These are phyloP conservation scores for Chalciporus pseudorubinellus DNA, from an alignment of 768 basidiomycete genomes.

Conservation along the genomic window DNA sequence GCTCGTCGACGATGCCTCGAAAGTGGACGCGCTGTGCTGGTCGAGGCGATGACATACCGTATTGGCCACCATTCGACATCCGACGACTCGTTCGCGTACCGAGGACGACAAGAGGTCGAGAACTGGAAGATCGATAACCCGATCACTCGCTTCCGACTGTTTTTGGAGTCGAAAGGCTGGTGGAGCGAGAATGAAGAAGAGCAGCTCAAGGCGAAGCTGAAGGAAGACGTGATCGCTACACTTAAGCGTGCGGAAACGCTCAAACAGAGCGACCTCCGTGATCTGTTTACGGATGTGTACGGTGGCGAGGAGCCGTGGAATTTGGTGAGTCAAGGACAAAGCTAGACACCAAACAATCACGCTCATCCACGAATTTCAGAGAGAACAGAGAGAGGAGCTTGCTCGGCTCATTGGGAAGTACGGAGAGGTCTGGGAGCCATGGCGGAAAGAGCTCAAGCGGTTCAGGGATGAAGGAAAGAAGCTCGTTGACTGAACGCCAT, in stretches of 20 bases:
- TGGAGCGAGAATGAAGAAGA: slow-evolving; percentile 79
- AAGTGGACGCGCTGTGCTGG: slow-evolving; percentile 75
- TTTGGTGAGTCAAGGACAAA: slow-evolving; percentile 51
- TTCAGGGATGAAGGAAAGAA: slow-evolving; percentile 74
- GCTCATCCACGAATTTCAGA: slow-evolving; percentile 41
- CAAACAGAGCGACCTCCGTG: slow-evolving; percentile 66
- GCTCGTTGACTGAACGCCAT: slow-evolving; percentile 34
- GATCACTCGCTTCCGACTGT: slow-evolving; percentile 78
- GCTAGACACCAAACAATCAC: not conserved
- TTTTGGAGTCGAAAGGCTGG: slow-evolving; percentile 81
- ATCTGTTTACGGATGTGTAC: slow-evolving; percentile 87
- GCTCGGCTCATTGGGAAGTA: slow-evolving; percentile 76
- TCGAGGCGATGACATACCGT: slow-evolving; percentile 91
- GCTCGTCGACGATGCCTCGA: slow-evolving; percentile 70
- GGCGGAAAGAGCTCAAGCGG: slow-evolving; percentile 74
- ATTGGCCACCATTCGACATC: slow-evolving; percentile 96
- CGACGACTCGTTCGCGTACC: slow-evolving; percentile 94
- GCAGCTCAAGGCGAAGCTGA: slow-evolving; percentile 63
- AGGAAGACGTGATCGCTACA: slow-evolving; percentile 70
- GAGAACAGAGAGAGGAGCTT: slow-evolving; percentile 82
- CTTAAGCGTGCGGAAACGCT: slow-evolving; percentile 76
- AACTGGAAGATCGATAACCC: slow-evolving; percentile 91
- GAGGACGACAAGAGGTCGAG: slow-evolving; percentile 86
- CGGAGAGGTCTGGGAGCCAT: slow-evolving; percentile 82
- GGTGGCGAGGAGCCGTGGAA: slow-evolving; percentile 84